A percentile compares a stretch with the other conserved stretches of the same genome.
Evolutionary conservation across 495 filamentous ascomycete genomes (phyloP).

Genomic region (Amphirosellinia nigrospora): DNA sequence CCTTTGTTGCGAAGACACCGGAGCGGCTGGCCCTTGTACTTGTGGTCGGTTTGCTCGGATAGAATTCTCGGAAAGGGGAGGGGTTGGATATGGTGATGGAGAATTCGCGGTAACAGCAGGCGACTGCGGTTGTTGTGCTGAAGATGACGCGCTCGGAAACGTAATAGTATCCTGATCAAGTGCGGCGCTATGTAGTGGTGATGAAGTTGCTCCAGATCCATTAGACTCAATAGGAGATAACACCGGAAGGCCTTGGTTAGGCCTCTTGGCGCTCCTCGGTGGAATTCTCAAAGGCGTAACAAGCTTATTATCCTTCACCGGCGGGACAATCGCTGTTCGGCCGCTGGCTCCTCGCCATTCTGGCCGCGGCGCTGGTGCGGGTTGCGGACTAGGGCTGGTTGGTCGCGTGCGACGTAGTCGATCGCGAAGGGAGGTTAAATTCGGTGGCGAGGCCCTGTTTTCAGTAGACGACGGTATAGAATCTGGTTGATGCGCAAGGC

Average conservation of each 20-base stretch:
- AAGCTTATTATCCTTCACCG: constrained; percentile 50
- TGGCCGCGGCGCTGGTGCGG: constrained; percentile 48
- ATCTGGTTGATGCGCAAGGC: constrained; percentile 39
- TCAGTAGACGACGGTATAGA: constrained; percentile 33
- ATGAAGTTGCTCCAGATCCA: constrained; percentile 30
- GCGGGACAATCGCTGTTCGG: constrained; percentile 53
- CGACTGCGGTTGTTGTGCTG: constrained; percentile 28
- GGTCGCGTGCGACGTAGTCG: constrained; percentile 49
- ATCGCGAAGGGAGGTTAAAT: constrained; percentile 47
- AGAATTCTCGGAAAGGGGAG: constrained; percentile 41
- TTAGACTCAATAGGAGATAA: constrained; percentile 35
- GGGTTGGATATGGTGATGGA: constrained; percentile 42
- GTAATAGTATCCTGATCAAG: not conserved
- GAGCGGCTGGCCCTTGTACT: not conserved
- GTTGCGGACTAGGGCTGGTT: constrained; percentile 38
- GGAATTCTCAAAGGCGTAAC: constrained; percentile 53
- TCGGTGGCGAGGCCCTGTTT: constrained; percentile 29
- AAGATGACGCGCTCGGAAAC: not conserved
- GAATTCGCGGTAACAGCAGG: constrained; percentile 17
- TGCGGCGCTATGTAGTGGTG: constrained; percentile 18
- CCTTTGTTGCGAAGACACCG: constrained; percentile 27
- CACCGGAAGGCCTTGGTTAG: constrained; percentile 26
- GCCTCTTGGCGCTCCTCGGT: constrained; percentile 50
- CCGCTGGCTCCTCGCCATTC: constrained; percentile 62
- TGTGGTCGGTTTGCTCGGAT: constrained; percentile 22